Base-by-base conservation (phyloP, 1,284 basidiomycete species). In the Apiotrichum laibachii region DNA sequence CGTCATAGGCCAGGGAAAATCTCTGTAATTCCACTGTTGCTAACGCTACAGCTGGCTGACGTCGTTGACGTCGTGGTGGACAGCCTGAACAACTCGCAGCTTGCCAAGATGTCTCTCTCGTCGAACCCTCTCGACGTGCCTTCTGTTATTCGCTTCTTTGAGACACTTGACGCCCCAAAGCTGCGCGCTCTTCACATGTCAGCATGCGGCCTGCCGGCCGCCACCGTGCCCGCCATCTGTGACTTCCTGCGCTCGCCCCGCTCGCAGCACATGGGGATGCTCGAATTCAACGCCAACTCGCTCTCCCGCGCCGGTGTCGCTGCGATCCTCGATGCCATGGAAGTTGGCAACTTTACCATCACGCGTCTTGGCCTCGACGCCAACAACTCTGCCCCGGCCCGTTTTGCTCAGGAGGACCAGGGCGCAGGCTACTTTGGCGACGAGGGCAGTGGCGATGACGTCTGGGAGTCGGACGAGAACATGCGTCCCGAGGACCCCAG, bases 241-340 rank as follows among this genome's bases (percentile, higher is more conserved):
- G 40, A 55, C 11, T 67, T 59, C 46, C 53, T 76, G 31, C 42
- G 54, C 18, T 67, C 64, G 2, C 52, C 61, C 9, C 67, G 71
- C 16, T 66, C 57, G 11, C 64, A 71, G 31, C 59, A 62, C 16
- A 55, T 75, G 18, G 64, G 68, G 34, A 48, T 56, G 8, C 62
- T 77, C 18, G 68, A 73, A 50, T 59, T 77, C 46, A 73, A 77
- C 61, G 72, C 66, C 15, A 77, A 77, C 56, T 47, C 56, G 8
- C 61, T 77, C 21, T 72, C 73, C 0, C 59, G 50, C 0, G 49
- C 53, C 6, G 71, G 69, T 12, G 67, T 75, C 1, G 55, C 57
- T 5, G 43, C 59, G 10, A 71, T 77, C 35, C 56, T 77, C 12
- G 70, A 75, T 56, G 63, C 69, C 0, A 49, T 75, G 18, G 72